Percentiles rank a stretch among this genome's conserved stretches.
Conservation (phyloP, 164 flowering plant species). For the Sedum album region DNA sequence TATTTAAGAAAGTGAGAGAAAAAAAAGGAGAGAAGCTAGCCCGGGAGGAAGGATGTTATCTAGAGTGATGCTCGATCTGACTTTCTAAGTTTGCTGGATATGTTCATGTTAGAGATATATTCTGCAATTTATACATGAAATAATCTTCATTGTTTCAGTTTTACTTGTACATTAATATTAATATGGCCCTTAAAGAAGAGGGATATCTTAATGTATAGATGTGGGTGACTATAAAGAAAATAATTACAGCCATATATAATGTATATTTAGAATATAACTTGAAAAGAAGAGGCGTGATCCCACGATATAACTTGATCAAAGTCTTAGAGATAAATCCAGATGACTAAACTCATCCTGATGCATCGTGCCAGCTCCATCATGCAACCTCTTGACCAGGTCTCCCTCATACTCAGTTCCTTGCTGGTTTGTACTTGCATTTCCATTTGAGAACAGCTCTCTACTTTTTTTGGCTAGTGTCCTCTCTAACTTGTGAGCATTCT, state of each 20-base stretch:
- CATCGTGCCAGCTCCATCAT: constrained; percentile 10
- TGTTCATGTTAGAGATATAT: background rate
- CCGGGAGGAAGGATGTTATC: no score
- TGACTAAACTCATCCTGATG: constrained; percentile 38
- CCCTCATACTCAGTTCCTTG: constrained; percentile 5
- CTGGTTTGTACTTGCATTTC: background rate
- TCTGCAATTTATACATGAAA: background rate
- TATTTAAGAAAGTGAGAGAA: no score
- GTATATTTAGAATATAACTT: background rate
- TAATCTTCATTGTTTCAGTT: background rate
- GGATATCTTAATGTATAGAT: background rate
- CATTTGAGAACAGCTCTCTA: constrained; percentile 31
- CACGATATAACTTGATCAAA: constrained; percentile 18
- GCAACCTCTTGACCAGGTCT: constrained; percentile 13
- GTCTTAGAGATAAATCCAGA: constrained; percentile 64
- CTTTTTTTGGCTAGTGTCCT: constrained; percentile 65
- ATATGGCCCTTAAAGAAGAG: background rate
- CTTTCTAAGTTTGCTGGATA: background rate
- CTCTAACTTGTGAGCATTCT: constrained; percentile 83
- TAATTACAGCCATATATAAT: constrained; percentile 2
- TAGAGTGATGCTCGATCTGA: no score
- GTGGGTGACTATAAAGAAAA: background rate
- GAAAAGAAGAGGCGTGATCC: background rate
- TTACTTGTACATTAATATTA: background rate
- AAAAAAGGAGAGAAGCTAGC: no score